Evolutionary conservation across 352 stramenopile genomes (phyloP).

Genomic region (Achlya hypogyna): DNA sequence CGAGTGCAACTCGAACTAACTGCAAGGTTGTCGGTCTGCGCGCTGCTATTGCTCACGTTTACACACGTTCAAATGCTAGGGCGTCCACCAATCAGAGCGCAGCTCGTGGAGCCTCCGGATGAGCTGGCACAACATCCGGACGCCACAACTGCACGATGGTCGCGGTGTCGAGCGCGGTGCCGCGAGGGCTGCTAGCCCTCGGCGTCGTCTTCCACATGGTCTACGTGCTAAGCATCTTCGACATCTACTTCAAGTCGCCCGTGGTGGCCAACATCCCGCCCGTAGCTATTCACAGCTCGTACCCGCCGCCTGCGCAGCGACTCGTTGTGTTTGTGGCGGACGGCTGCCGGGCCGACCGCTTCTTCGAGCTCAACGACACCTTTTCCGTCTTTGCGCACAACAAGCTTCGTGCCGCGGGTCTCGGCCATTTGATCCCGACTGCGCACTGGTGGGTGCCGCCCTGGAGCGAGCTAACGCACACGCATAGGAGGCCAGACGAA

Average conservation of each 20-base stretch:
- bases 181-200: conserved; percentile 39
- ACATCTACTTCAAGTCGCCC: conserved; percentile 86
- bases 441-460: background rate
- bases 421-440: conserved; percentile 10
- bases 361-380: conserved; percentile 53
- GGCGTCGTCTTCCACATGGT: conserved; percentile 69
- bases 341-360: conserved; percentile 73
- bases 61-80: too few relatives aligned
- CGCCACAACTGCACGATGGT: background rate
- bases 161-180: background rate
- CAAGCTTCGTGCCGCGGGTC: background rate
- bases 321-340: conserved; percentile 80
- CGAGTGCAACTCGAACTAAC: too few relatives aligned
- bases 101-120: too few relatives aligned
- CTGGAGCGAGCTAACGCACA: background rate
- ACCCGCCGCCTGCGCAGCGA: conserved; percentile 43
- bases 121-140: too few relatives aligned
- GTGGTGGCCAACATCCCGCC: conserved; percentile 60
- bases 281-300: conserved; percentile 27
- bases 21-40: too few relatives aligned
- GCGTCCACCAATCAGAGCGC: too few relatives aligned
- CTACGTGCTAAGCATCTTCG: conserved; percentile 85
- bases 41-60: too few relatives aligned
- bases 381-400: conserved; percentile 9
- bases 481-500: conserved; percentile 13